phyloP scores from a whole-genome alignment of 805 yeast species.

The Yamadazyma philogaea region DNA sequence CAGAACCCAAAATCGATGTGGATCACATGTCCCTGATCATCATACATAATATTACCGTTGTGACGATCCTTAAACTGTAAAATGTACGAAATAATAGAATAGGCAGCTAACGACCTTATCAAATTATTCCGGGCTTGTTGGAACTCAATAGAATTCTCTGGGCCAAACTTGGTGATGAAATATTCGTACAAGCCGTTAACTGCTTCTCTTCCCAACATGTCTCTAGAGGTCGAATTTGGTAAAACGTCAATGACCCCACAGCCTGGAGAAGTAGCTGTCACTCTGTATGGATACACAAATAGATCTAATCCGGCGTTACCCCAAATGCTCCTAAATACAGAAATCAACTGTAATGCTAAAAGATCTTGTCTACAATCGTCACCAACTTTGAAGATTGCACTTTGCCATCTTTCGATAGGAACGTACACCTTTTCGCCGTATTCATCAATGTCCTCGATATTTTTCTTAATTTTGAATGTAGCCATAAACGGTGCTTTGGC shows the following conservation, averaged over 20 bases:
- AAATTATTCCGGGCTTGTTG: constrained; percentile 91
- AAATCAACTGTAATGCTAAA: constrained; percentile 84
- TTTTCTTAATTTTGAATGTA: constrained; percentile 76
- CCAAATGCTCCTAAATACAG: constrained; percentile 91
- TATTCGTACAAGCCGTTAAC: constrained; percentile 95
- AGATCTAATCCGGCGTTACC: constrained; percentile 82
- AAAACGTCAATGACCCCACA: constrained; percentile 98
- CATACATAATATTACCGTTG: constrained; percentile 97
- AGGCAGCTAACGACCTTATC: constrained; percentile 91
- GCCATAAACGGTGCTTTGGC: constrained; percentile 99
- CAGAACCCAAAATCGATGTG: constrained; percentile 99
- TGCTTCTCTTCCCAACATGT: constrained; percentile 98
- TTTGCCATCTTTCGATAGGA: constrained; percentile 72
- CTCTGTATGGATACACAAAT: constrained; percentile 89
- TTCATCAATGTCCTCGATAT: constrained; percentile 45
- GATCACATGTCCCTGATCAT: constrained; percentile 87
- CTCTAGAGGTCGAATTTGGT: constrained; percentile 93
- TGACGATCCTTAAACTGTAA: constrained; percentile 96
- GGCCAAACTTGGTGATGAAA: constrained; percentile 88
- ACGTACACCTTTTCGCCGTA: constrained; percentile 26
- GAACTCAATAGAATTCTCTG: constrained; percentile 85
- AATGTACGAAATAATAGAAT: constrained; percentile 84
- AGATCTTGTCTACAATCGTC: constrained; percentile 99
- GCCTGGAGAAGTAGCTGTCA: constrained; percentile 98
- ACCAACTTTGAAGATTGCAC: constrained; percentile 98